phyloP scores from a whole-genome alignment of 805 yeast genomes.

The Candida insectorum region DNA sequence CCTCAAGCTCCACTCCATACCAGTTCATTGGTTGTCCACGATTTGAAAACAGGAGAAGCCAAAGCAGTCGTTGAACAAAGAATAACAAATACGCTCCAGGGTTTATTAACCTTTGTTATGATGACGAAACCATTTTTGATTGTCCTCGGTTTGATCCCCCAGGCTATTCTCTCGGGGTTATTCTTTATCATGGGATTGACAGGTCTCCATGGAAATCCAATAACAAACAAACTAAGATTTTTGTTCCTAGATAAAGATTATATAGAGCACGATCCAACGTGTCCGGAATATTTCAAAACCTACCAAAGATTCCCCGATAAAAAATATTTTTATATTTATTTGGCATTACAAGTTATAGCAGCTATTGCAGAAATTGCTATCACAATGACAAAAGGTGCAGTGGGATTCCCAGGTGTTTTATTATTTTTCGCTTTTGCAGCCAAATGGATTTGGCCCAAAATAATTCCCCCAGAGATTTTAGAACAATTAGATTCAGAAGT shows the following conservation, averaged over 20 bases:
- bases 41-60: conserved; percentile 33
- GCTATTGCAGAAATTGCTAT: conserved; percentile 81
- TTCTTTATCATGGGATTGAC: conserved; percentile 91
- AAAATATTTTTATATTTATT: conserved; percentile 55
- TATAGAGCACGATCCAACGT: conserved; percentile 30
- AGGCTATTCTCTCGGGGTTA: conserved; percentile 87
- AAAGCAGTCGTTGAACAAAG: conserved; percentile 83
- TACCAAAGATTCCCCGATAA: conserved; percentile 24
- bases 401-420: conserved; percentile 88
- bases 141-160: conserved; percentile 83
- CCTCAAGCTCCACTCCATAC: conserved; percentile 98
- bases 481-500: conserved; percentile 62
- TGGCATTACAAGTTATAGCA: conserved; percentile 59
- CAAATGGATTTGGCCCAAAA: conserved; percentile 52
- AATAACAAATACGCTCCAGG: conserved; percentile 80
- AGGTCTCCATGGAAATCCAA: conserved; percentile 66
- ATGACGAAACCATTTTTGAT: conserved; percentile 86
- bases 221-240: conserved; percentile 60
- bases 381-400: conserved; percentile 84
- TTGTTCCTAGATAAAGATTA: conserved; percentile 55
- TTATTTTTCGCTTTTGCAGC: conserved; percentile 67
- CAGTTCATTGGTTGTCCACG: conserved; percentile 61
- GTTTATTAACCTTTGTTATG: conserved; percentile 75
- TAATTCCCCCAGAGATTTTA: conserved; percentile 63
- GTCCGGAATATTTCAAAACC: conserved; percentile 32